These are phyloP conservation scores for Luvunga scandens DNA, from an alignment of 345 rosid species.

Conservation along the genomic window DNA sequence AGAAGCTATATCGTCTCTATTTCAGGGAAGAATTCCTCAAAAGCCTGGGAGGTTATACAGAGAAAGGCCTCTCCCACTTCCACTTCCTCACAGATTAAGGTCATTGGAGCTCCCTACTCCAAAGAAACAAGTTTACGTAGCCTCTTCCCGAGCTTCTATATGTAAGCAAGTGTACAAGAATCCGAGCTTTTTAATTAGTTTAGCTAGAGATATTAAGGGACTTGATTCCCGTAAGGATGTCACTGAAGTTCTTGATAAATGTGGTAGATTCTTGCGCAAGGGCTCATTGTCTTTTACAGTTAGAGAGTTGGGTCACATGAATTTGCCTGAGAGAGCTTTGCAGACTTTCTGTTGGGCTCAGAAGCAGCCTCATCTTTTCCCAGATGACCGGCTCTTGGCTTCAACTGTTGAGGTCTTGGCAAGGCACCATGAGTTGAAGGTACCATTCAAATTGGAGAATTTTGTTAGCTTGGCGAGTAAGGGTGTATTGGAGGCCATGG, in stretches of 20 bases:
- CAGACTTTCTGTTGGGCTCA: conserved; percentile 87
- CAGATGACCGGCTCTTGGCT: conserved; percentile 63
- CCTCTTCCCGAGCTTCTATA: conserved; percentile 37
- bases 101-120: conserved; percentile 65
- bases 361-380: conserved; percentile 59
- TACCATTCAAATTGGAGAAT: conserved; percentile 53
- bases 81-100: conserved; percentile 69
- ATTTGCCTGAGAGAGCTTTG: conserved; percentile 70
- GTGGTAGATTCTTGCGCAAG: conserved; percentile 61
- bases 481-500: conserved; percentile 82
- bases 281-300: conserved; percentile 71
- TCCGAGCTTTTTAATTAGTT: conserved; percentile 57
- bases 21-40: conserved; percentile 72
- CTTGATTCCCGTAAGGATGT: conserved; percentile 47
- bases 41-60: conserved; percentile 54
- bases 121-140: conserved; percentile 36
- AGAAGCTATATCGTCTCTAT: conserved; percentile 78
- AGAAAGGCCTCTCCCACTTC: conserved; percentile 77
- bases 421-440: conserved; percentile 51
- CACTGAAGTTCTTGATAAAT: conserved; percentile 51
- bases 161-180: conserved; percentile 47
- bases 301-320: conserved; percentile 81
- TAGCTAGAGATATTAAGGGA: conserved; percentile 65
- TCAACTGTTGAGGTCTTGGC: conserved; percentile 77
- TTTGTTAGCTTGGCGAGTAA: conserved; percentile 49